Conservation (phyloP, 2,329 filamentous ascomycete species). For the Diaporthe ilicicola region DNA sequence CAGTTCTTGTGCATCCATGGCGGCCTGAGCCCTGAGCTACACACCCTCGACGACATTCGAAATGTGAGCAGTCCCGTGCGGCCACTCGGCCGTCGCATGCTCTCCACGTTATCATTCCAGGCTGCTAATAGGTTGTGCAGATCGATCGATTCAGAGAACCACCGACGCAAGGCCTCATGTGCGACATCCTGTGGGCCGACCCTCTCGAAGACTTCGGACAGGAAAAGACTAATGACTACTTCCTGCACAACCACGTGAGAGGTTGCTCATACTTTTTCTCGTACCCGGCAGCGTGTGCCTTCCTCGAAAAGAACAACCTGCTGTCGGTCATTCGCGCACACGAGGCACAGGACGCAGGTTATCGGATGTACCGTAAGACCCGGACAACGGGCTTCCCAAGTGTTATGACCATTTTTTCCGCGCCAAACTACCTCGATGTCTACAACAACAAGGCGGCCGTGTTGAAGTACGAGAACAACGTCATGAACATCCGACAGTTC, state of each 20-base stretch:
- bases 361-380: constrained; percentile 99
- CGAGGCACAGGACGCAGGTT: constrained; percentile 97
- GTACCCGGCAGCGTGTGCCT: constrained; percentile 95
- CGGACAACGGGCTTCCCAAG: constrained; percentile 97
- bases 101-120: neutral
- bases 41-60: constrained; percentile 94
- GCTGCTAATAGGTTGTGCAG: constrained; percentile 52
- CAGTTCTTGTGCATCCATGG: constrained; percentile 99
- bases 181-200: constrained; percentile 98
- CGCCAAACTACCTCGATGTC: constrained; percentile 97
- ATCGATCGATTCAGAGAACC: constrained; percentile 98
- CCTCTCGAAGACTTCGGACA: constrained; percentile 98
- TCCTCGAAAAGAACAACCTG: constrained; percentile 98
- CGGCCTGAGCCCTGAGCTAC: constrained; percentile 92
- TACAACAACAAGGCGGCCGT: constrained; percentile 99
- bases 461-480: constrained; percentile 99
- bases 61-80: constrained; percentile 63
- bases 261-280: constrained; percentile 99
- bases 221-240: constrained; percentile 98
- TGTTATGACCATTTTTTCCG: constrained; percentile 99
- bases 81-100: neutral
- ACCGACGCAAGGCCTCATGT: constrained; percentile 97
- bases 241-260: constrained; percentile 97
- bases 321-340: constrained; percentile 97
- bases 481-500: constrained; percentile 99